Percentiles rank a stretch among this genome's conserved stretches.
These are phyloP conservation scores for Cerrena zonata DNA, from an alignment of 1,284 basidiomycete genomes.

Conservation along the genomic window DNA sequence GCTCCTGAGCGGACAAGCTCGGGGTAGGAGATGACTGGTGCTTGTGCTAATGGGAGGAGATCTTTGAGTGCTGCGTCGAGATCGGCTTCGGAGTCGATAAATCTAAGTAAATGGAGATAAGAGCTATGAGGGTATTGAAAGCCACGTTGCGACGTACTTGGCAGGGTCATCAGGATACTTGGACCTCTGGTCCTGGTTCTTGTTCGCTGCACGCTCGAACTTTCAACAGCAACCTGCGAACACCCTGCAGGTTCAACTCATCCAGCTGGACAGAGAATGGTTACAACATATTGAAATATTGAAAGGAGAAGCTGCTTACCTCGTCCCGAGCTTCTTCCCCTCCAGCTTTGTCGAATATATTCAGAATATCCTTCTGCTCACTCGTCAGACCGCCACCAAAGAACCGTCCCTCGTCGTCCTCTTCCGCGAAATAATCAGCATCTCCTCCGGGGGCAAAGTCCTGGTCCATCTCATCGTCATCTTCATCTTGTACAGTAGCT, in stretches of 20 bases:
- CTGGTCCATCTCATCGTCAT: conserved; percentile 37
- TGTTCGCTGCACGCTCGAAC: conserved; percentile 84
- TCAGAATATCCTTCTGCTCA: conserved; percentile 85
- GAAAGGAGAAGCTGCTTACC: conserved; percentile 39
- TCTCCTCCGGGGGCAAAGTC: conserved; percentile 77
- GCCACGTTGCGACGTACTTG: conserved; percentile 50
- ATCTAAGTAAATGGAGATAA: conserved; percentile 52
- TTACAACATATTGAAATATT: conserved; percentile 19
- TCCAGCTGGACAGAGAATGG: conserved; percentile 43
- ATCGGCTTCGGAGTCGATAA: conserved; percentile 97
- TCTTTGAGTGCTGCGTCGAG: conserved; percentile 84
- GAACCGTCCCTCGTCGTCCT: conserved; percentile 89
- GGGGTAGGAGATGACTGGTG: conserved; percentile 79
- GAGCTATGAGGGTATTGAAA: neutral
- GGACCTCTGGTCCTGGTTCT: conserved; percentile 91
- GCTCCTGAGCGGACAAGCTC: conserved; percentile 79
- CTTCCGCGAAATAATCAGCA: conserved; percentile 83
- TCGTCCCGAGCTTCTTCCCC: conserved; percentile 61
- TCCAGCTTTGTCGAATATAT: conserved; percentile 78
- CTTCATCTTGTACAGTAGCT: conserved; percentile 49
- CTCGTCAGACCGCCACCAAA: conserved; percentile 86
- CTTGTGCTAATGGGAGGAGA: conserved; percentile 84
- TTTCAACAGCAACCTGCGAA: conserved; percentile 73
- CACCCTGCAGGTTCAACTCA: conserved; percentile 60
- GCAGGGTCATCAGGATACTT: conserved; percentile 87